Evolutionary conservation across 208 protist genomes (phyloP), one percentile per base, ranked within the genome.

Genomic region (Trichomonas vaginalis): DNA sequence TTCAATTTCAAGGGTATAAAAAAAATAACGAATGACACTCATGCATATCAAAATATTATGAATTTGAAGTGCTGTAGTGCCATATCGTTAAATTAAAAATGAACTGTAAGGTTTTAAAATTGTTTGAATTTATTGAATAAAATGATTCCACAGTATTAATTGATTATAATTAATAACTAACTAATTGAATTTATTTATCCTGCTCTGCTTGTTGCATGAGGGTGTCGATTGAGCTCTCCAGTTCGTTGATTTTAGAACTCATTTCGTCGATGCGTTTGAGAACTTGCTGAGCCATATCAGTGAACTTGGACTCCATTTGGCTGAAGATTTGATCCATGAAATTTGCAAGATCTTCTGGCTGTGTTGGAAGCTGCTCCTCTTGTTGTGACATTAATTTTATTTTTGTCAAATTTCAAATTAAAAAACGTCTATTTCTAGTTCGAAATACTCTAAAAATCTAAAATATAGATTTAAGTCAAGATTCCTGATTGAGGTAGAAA

Each of bases 221-320:
- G 0, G 21, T n/a, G 39, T 56, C 86, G 39, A 95, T 95, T 12
- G 86, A 95, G 42, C 40, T 47, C n/a, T 95, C 86, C 0, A 95
- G 86, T 56, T 95, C 86, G 42, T 95, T 56, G 10, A 95, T 47
- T 45, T 56, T 95, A 10, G 86, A 95, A 37, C 23, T n/a, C 86
- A 95, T 95, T 95, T 95, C 86, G 17, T 95, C 86, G 0, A 95
- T 56, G 0, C 45, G 8, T 32, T n/a, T 42, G 3, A 95, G 45
- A 95, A 61, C 47, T 95, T 95, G 79, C 37, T 83, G 79, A n/a
- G 79, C 79, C 79, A 83, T 83, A 83, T 83, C 79, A 42, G 79
- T 83, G 37, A 83, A 83, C 40, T 83, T 83, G 27, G 27, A 40
- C 37, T 83, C 79, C 79, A 83, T 83, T n/a, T 83, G 79, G 14